Base-by-base conservation (phyloP, 2,329 filamentous ascomycete species). In the Xylaria multiplex region DNA sequence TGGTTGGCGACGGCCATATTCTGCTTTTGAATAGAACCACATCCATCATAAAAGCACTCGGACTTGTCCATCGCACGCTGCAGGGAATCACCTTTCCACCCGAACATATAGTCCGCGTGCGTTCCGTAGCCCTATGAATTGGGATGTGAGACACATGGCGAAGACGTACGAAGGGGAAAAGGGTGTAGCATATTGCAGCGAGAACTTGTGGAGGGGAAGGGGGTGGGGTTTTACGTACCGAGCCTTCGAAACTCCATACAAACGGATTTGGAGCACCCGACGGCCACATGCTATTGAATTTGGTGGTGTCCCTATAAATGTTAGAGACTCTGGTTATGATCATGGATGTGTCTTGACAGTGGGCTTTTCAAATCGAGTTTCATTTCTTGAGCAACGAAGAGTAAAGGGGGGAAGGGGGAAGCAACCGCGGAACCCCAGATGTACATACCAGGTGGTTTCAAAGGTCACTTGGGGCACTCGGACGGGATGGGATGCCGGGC, bases 61-160 rank as follows among this genome's bases (percentile, higher is more conserved):
- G 79, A 77, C 69, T 77, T 75, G 45, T 77, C 60, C 66, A 74
- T 76, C 9, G 76, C 75, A 49, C 71, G 70, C 57, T 78, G 76
- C 32, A 77, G 50, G 2, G 73, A 60, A 43, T 74, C 73, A 24
- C 66, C 71, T 62, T 72, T 69, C 72, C 77, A 79, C 24, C 77
- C 77, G 57, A 79, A 79, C 53, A 79, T 70, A 59, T 80, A 79
- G 53, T 79, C 78, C 7, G 75, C 78, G 49, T 79, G 77, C n/a
- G 74, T 77, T 0, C 77, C 77, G 52, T 70, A 75, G 14, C 11
- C 2, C 7, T 19, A 19, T 19, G 19, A 19, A 19, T 19, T 19
- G 19, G 19, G 19, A 19, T 19, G 19, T 19, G 19, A 19, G 19
- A 19, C 19, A 19, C 19, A 19, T 19, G 19, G 19, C 19, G 19